These are phyloP conservation scores for Serendipita sp. DNA, from an alignment of 768 basidiomycete genomes.

Conservation along the genomic window DNA sequence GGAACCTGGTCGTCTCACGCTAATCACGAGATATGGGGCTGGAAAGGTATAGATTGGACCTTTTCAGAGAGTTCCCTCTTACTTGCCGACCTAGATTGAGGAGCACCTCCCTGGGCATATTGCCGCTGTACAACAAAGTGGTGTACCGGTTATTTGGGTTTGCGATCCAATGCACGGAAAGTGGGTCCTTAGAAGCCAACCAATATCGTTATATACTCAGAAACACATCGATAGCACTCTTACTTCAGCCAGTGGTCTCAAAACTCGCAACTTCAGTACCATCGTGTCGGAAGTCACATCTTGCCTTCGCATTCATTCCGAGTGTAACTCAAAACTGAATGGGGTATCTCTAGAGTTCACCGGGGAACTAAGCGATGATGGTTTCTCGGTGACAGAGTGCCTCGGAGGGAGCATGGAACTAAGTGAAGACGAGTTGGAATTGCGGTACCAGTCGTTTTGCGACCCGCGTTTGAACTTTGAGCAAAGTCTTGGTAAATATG, in stretches of 20 bases:
- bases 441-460: constrained; percentile 91
- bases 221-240: constrained; percentile 40
- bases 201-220: background rate
- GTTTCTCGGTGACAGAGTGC: constrained; percentile 92
- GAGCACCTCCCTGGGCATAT: constrained; percentile 66
- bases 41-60: constrained; percentile 35
- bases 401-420: constrained; percentile 93
- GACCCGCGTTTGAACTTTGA: constrained; percentile 90
- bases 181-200: constrained; percentile 29
- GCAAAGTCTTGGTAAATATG: constrained; percentile 65
- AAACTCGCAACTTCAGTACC: constrained; percentile 77
- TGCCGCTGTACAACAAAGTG: constrained; percentile 53
- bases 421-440: constrained; percentile 70
- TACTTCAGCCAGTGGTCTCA: constrained; percentile 62
- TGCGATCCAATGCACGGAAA: constrained; percentile 99
- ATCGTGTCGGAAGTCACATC: constrained; percentile 77
- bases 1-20: constrained; percentile 65
- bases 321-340: constrained; percentile 55
- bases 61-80: background rate
- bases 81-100: constrained; percentile 41
- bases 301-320: constrained; percentile 64
- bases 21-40: constrained; percentile 91
- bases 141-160: constrained; percentile 83
- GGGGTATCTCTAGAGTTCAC: constrained; percentile 83
- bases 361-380: constrained; percentile 76